A percentile compares a stretch with the other conserved stretches of the same genome.
Conservation (phyloP, 768 basidiomycete genomes). For the Favolaschia claudopus region DNA sequence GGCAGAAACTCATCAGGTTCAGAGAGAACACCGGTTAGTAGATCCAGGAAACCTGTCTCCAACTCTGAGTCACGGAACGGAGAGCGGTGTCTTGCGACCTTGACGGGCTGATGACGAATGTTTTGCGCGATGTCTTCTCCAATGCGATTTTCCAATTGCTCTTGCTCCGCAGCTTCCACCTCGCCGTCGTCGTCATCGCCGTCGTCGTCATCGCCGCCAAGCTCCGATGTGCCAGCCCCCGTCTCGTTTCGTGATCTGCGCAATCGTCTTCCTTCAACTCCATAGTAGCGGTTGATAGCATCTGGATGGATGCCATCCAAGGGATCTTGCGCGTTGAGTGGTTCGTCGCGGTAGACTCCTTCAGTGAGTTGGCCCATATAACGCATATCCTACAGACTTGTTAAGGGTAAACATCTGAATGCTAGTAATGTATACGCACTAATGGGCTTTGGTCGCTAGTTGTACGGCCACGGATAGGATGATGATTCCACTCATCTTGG, state of each 20-base stretch:
- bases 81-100: not conserved
- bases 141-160: not conserved
- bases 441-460: conserved; percentile 17
- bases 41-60: not conserved
- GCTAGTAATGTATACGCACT: too few species aligned
- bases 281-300: conserved; percentile 11
- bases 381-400: conserved; percentile 8
- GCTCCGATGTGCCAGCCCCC: not conserved
- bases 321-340: too few species aligned
- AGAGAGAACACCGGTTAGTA: not conserved
- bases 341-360: not conserved
- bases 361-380: conserved; percentile 2
- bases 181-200: not conserved
- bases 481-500: conserved; percentile 40
- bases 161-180: not conserved
- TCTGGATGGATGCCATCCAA: conserved; percentile 2
- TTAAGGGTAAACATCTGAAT: too few species aligned
- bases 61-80: not conserved
- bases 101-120: conserved; percentile 4
- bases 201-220: not conserved
- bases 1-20: not conserved
- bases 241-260: not conserved
- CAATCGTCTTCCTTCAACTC: not conserved
- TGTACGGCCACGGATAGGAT: conserved; percentile 32
- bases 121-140: not conserved